Base-by-base conservation (phyloP, 192 early-diverging fungal species). In the Allomyces macrogynus region DNA sequence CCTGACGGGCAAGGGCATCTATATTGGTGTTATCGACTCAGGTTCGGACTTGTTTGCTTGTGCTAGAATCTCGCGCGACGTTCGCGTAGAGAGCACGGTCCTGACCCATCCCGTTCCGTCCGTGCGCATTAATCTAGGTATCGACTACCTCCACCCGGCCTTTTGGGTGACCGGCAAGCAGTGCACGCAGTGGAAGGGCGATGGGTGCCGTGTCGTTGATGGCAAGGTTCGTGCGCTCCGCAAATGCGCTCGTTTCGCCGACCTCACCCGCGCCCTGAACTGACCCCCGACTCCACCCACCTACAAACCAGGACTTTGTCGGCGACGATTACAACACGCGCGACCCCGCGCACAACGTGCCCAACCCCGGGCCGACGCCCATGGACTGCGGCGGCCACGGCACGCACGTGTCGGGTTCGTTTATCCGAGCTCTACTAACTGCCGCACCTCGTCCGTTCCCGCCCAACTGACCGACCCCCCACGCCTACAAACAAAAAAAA, bases 381-480 rank as follows among this genome's bases (percentile, higher is more conserved):
- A n/a, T n/a, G n/a, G n/a, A n/a, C n/a, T n/a, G n/a, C n/a, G n/a
- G n/a, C n/a, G n/a, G n/a, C n/a, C 76, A 83, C 20, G 85, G 66
- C 66, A 11, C 85, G 87, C 66, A 68, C 67, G 57, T 85, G 86
- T 26, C 87, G n/a, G 87, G 69, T 85, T 84, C 23, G 86, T 84
- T 4, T 84, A n/a, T n/a, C n/a, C n/a, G n/a, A n/a, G n/a, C 85
- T 49, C 81, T 88, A 67, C 85, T 5, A 84, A 84, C n/a, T n/a
- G n/a, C n/a, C n/a, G n/a, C n/a, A n/a, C n/a, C 25, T 69, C 68
- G 22, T 82, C 84, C 25, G 74, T 84, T 57, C 77, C 71, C 44
- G 82, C 62, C 9, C n/a, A n/a, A n/a, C n/a, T n/a, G n/a, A n/a
- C n/a, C n/a, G n/a, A n/a, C n/a, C n/a, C n/a, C n/a, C n/a, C n/a